Base-by-base conservation (phyloP, 2,329 filamentous ascomycete genomes). In the Cercospora sp. region DNA sequence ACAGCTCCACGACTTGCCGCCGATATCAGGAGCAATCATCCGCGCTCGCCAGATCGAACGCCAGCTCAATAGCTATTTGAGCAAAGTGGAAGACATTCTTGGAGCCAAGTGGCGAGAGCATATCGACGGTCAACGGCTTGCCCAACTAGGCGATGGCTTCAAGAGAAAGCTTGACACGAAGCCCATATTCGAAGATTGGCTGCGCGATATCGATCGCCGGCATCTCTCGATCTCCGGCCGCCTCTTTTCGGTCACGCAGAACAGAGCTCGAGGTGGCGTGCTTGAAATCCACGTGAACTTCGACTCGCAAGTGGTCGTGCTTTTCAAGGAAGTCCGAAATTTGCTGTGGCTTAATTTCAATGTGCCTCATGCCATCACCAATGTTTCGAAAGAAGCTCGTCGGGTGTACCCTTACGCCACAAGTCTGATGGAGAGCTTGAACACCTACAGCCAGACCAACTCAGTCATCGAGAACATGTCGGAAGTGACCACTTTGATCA, bases 251-350 rank as follows among this genome's bases (percentile, higher is more conserved):
- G 94, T 99, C 75, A 88, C 86, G 71, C 91, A 91, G 73, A 93
- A 97, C 72, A 89, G 95, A 72, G 92, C 94, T n/a, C 91, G 92
- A 13, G 94, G 94, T 67, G 95, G 97, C 75, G 87, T 89, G 13
- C 83, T 98, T 33, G 94, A 98, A 79, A 85, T 99, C 28, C 87
- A 87, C 12, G 94, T 99, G 78, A 99, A 98, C 80, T 99, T 99
- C 75, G 94, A 99, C 77, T 90, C 92, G 12, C 95, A 99, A 78
- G 92, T 98, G 66, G 99, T 99, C 77, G 94, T 94, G 0, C 84
- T 99, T 9, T 99, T 99, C 86, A 99, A 99, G 78, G 95, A 99
- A 82, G 96, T 96, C 28, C 89, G 96, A 48, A 99, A 99, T 77
- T 83, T 99, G 53, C 89, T 93, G 12, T 99, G 95, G 94, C 89